A percentile compares a stretch with the other conserved stretches of the same genome.
These are phyloP conservation scores for Tolypocladium tropicale DNA, from an alignment of 2,329 filamentous ascomycete species.

Conservation along the genomic window DNA sequence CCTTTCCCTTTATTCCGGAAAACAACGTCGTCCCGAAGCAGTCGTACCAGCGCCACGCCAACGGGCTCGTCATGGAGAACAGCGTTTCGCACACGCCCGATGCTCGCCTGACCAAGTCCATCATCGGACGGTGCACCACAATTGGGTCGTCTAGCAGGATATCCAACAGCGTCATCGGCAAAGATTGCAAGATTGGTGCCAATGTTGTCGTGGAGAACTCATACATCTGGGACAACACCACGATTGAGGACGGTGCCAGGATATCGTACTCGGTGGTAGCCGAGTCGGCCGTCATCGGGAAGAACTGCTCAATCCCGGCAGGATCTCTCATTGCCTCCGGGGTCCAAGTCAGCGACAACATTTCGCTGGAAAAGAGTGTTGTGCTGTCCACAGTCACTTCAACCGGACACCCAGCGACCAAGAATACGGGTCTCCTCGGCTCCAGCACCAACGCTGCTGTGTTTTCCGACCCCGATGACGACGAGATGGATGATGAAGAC, in stretches of 20 bases:
- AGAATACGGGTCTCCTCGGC: conserved; percentile 38
- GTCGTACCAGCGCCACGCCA: conserved; percentile 59
- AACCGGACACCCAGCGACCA: conserved; percentile 24
- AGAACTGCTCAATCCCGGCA: conserved; percentile 54
- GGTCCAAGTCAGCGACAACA: conserved; percentile 58
- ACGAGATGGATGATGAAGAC: conserved; percentile 39
- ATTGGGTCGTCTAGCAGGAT: conserved; percentile 65
- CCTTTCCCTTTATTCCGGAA: conserved; percentile 81
- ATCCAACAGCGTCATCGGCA: conserved; percentile 69
- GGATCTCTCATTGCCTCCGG: conserved; percentile 75
- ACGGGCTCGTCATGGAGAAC: conserved; percentile 68
- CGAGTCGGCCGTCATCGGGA: conserved; percentile 60
- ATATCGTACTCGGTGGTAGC: conserved; percentile 69
- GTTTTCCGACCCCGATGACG: conserved; percentile 36
- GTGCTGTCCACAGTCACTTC: conserved; percentile 24
- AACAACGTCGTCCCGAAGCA: conserved; percentile 74
- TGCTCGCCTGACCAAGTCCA: conserved; percentile 58
- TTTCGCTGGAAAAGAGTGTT: conserved; percentile 28
- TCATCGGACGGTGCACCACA: conserved; percentile 67
- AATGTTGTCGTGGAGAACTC: conserved; percentile 71
- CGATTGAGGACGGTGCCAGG: conserved; percentile 63
- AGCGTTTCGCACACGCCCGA: conserved; percentile 64
- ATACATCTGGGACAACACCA: conserved; percentile 80
- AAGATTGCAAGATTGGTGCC: conserved; percentile 75
- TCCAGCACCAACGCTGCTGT: conserved; percentile 37